Evolutionary conservation across 139 green algal species (phyloP).

Genomic region (Picochlorum sp.): DNA sequence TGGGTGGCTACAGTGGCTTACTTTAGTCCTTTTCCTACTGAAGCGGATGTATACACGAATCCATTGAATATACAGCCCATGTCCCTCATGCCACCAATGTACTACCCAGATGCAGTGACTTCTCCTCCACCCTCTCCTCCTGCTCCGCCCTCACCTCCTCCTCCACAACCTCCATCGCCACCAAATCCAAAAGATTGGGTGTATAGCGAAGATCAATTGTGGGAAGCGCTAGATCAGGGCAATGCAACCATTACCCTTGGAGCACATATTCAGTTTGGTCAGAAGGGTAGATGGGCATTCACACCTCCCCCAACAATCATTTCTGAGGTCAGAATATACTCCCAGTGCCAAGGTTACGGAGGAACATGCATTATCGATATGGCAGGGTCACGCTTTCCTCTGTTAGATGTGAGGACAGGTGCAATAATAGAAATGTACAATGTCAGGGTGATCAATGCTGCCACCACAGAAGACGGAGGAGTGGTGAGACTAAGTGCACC

Average conservation of each 20-base stretch:
- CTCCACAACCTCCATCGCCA: constrained; percentile 11
- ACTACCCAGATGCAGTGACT: not conserved
- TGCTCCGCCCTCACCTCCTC: constrained; percentile 9
- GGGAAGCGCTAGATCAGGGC: constrained; percentile 10
- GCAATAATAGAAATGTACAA: constrained; percentile 10
- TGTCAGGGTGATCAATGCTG: constrained; percentile 19
- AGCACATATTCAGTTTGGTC: constrained; percentile 19
- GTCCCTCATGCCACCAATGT: constrained; percentile 6
- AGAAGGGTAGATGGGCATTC: constrained; percentile 8
- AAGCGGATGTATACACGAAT: constrained; percentile 12
- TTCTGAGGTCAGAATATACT: constrained; percentile 2
- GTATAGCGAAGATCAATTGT: constrained; percentile 26
- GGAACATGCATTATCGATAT: constrained; percentile 25
- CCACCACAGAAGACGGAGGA: constrained; percentile 12
- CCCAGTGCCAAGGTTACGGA: constrained; percentile 19
- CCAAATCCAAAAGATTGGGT: constrained; percentile 16
- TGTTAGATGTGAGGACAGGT: constrained; percentile 2
- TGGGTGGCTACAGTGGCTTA: constrained; percentile 22
- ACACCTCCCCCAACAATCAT: constrained; percentile 14
- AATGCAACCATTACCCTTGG: constrained; percentile 19
- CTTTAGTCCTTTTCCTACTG: constrained; percentile 18
- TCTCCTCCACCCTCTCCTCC: constrained; percentile 18
- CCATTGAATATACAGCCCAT: constrained; percentile 1
- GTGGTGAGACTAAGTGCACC: constrained; percentile 8
- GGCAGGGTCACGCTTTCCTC: constrained; percentile 3